Percentiles rank a stretch among this genome's conserved stretches.
Evolutionary conservation across 768 basidiomycete species (phyloP).

Genomic region (Trametes maxima): DNA sequence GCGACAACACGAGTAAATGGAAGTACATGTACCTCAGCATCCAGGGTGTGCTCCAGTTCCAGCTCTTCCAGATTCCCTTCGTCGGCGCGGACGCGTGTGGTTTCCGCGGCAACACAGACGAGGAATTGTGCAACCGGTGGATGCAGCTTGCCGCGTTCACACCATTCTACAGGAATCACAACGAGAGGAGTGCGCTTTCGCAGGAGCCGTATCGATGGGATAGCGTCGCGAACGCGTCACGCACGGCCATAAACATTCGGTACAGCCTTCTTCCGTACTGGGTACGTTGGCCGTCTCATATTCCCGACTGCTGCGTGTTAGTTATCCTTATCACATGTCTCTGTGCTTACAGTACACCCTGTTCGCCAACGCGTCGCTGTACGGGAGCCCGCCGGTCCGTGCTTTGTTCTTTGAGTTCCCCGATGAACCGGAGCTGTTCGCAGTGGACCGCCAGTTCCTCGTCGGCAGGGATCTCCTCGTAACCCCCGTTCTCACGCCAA

Average conservation of each 20-base stretch:
- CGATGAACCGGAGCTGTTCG: constrained; percentile 63
- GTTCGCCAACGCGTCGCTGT: constrained; percentile 66
- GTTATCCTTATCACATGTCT: neutral
- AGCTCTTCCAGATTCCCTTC: constrained; percentile 82
- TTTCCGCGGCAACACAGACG: constrained; percentile 70
- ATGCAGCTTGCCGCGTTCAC: constrained; percentile 82
- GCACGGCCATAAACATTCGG: constrained; percentile 68
- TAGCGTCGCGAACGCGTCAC: constrained; percentile 72
- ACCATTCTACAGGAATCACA: constrained; percentile 85
- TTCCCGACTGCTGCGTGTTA: neutral
- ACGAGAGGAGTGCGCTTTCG: constrained; percentile 59
- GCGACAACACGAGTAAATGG: constrained; percentile 81
- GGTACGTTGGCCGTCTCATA: constrained; percentile 43
- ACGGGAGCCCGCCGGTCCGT: constrained; percentile 70
- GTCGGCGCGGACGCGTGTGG: constrained; percentile 82
- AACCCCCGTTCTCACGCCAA: constrained; percentile 73
- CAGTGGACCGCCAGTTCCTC: constrained; percentile 69
- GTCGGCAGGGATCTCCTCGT: constrained; percentile 72
- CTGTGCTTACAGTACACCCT: constrained; percentile 57
- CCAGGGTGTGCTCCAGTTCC: constrained; percentile 80
- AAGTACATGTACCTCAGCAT: constrained; percentile 69
- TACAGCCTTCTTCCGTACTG: constrained; percentile 80
- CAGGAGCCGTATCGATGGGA: constrained; percentile 86
- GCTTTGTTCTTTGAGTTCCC: constrained; percentile 83
- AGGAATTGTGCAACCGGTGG: constrained; percentile 84